Base-by-base conservation (phyloP, 2,329 filamentous ascomycete genomes). In the Alternaria longipes region DNA sequence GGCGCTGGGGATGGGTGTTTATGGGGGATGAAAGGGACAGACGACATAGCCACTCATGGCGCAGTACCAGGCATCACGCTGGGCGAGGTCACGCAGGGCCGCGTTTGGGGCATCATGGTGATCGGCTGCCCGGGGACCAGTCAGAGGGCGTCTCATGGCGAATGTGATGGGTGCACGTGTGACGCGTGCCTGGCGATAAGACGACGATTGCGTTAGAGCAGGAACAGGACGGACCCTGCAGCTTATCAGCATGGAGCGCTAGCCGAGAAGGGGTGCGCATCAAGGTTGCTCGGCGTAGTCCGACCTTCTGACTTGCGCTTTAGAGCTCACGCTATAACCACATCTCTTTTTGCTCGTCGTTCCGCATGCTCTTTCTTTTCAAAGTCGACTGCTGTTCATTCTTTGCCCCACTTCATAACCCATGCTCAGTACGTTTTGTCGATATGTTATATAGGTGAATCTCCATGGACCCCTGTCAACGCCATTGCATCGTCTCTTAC, bases 101-200 rank as follows among this genome's bases (percentile, higher is more conserved):
- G 63, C 60, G 70, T 73, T 66, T 72, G 68, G 73, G 66, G 69
- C 71, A 70, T 73, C 64, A 75, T 74, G 68, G 66, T 61, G 68
- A 78, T 76, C 63, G 58, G 34, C 36, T 58, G 49, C 42, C 26
- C 40, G 28, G 36, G 49, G 24, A 41, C 59, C 59, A 61, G 54
- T 61, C 59, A 58, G 47, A 61, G 49, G 47, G 49, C 59, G 54
- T 54, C 34, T 58, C 54, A 50, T 42, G 42, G 59, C 54, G 47
- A 54, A 45, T 49, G 58, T 56, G 59, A 53, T 28, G 59, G 24
- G 32, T 34, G 62, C 62, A 66, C 64, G 62, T 62, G 65, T 54
- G 53, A 59, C 54, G 62, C 46, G 50, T 55, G 59, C 56, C 59
- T 60, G 56, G 49, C 42, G 54, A 60, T 60, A 51, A 52, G 58